Base-by-base conservation (phyloP, 1,139 yeast genomes). In the Torulaspora pretoriensis region DNA sequence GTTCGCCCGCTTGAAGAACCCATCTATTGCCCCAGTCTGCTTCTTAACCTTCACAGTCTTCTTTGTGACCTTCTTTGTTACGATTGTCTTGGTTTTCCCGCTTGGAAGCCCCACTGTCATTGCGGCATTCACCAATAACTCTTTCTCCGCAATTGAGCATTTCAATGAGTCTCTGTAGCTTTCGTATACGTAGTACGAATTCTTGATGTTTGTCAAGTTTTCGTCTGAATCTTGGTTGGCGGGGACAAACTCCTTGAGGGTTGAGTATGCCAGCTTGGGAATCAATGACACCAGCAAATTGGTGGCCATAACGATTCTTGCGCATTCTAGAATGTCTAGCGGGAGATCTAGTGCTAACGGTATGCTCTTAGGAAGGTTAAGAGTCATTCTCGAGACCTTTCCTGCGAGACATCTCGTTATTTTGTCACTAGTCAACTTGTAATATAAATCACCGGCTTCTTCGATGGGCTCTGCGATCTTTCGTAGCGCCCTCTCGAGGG, bases 11-110 rank as follows among this genome's bases (percentile, higher is more conserved):
- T 72, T 75, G 64, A 81, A 80, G 53, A 81, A 80, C 40, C 78
- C 74, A 57, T 81, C 87, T 27, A 81, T 67, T 1, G 84, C 83
- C 2, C 87, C 87, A 53, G 70, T 75, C 76, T 29, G 65, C 63
- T 46, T 57, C 49, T 22, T 43, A 19, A n/a, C 46, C 33, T 16
- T 38, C 30, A 8, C 43, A 16, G 48, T 35, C 24, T 53, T 48
- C 53, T 65, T 55, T 51, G 60, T 39, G 34, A 55, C 27, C 39
- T 48, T 51, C 40, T 59, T 59, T 9, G 54, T 47, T 14, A 37
- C 39, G 8, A 36, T 28, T 14, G 43, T 35, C 31, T 33, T 32
- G 10, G 39, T 27, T 9, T 22, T 38, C 1, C 41, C 41, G 5
- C 29, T 41, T n/a, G 47, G 25, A 7, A 14, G 31, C 17, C 32